Percentiles rank a stretch among this genome's conserved stretches.
Evolutionary conservation across 805 yeast genomes (phyloP).

Genomic region (Candida xiaguanensis): DNA sequence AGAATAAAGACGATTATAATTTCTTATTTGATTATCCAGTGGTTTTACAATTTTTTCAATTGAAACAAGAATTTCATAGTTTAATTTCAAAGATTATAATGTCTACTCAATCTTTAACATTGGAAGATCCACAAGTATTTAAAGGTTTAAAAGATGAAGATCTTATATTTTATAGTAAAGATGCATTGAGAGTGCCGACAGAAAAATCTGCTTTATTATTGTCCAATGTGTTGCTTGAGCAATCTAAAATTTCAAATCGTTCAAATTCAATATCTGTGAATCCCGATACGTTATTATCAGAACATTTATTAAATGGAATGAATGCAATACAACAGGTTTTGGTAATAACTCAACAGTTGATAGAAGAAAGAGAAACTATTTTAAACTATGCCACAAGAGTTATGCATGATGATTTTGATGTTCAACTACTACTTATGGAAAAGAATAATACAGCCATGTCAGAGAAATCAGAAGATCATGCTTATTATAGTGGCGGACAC

Average conservation of each 20-base stretch:
- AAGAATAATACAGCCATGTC: slow-evolving; percentile 39
- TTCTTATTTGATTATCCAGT: slow-evolving; percentile 47
- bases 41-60: slow-evolving; percentile 66
- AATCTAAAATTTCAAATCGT: slow-evolving; percentile 30
- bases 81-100: slow-evolving; percentile 54
- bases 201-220: slow-evolving; percentile 51
- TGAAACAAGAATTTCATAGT: slow-evolving; percentile 71
- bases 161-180: slow-evolving; percentile 38
- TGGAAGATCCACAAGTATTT: slow-evolving; percentile 74
- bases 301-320: slow-evolving; percentile 33
- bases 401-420: slow-evolving; percentile 69
- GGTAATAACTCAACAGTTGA: slow-evolving; percentile 50
- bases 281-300: slow-evolving; percentile 37
- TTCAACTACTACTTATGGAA: slow-evolving; percentile 50
- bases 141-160: slow-evolving; percentile 57
- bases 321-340: slow-evolving; percentile 33
- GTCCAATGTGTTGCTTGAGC: slow-evolving; percentile 42
- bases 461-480: slow-evolving; percentile 34
- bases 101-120: slow-evolving; percentile 65
- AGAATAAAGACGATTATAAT: slow-evolving; percentile 15
- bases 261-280: slow-evolving; percentile 35
- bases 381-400: slow-evolving; percentile 72
- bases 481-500: slow-evolving; percentile 30
- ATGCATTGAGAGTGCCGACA: slow-evolving; percentile 34
- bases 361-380: slow-evolving; percentile 67